phyloP scores from a whole-genome alignment of 139 green algal species.

The Chlamydomonas sp. region DNA sequence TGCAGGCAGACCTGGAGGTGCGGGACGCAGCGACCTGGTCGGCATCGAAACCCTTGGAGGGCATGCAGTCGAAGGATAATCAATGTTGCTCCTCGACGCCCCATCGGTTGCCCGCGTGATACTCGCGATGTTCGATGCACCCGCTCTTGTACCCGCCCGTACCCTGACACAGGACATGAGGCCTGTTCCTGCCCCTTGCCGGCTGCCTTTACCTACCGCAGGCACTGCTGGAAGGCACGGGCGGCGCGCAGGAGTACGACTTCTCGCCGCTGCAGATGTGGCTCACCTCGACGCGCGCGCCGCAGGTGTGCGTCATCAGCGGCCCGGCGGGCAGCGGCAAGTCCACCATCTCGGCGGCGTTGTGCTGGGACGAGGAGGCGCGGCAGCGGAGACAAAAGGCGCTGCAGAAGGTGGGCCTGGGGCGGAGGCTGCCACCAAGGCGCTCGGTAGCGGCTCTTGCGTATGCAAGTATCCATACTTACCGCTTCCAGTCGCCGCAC shows the following conservation, averaged over 20 bases:
- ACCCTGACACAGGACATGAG: neutral
- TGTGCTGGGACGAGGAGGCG: conserved; percentile 36
- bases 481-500: too few species aligned
- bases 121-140: too few species aligned
- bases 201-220: neutral
- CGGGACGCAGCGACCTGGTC: neutral
- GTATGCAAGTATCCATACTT: too few species aligned
- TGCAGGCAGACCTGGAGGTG: conserved; percentile 31
- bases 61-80: too few species aligned
- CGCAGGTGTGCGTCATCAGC: conserved; percentile 34
- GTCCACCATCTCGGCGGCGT: conserved; percentile 28
- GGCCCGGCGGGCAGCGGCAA: conserved; percentile 26
- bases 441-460: neutral
- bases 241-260: conserved; percentile 34
- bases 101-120: too few species aligned
- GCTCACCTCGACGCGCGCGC: conserved; percentile 27
- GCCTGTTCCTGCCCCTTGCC: too few species aligned
- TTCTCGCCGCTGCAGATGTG: conserved; percentile 39
- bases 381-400: conserved; percentile 9
- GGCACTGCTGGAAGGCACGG: conserved; percentile 28
- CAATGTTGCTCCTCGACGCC: too few species aligned
- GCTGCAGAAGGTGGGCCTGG: neutral
- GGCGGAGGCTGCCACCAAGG: neutral
- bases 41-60: too few species aligned
- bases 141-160: neutral